Evolutionary conservation across 164 flowering plant genomes (phyloP).

Genomic region (Nelumbo lutea): DNA sequence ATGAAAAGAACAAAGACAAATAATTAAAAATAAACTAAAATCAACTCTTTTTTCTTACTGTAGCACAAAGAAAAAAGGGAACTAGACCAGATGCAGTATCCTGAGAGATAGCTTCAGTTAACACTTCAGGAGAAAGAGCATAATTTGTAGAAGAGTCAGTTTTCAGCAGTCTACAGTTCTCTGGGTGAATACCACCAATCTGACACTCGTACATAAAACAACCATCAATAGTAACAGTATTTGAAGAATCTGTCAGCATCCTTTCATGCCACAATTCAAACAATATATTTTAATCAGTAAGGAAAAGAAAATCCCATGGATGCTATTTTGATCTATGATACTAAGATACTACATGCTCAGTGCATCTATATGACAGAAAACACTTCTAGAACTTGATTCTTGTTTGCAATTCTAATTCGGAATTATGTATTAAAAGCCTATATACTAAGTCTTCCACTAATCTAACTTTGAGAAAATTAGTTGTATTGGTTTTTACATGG

Average conservation of each 20-base stretch:
- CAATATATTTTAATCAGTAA: background rate
- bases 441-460: too few relatives aligned
- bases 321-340: background rate
- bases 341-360: too few relatives aligned
- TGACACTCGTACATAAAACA: slow-evolving; percentile 31
- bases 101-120: slow-evolving; percentile 44
- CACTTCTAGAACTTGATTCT: too few relatives aligned
- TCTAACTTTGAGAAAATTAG: too few relatives aligned
- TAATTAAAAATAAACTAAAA: background rate
- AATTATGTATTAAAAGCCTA: too few relatives aligned
- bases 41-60: slow-evolving; percentile 44
- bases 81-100: slow-evolving; percentile 64
- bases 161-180: slow-evolving; percentile 60
- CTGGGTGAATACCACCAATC: slow-evolving; percentile 80
- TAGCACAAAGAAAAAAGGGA: slow-evolving; percentile 76
- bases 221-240: slow-evolving; percentile 1
- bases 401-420: too few relatives aligned
- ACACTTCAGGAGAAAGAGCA: slow-evolving; percentile 62
- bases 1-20: slow-evolving; percentile 1
- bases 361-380: too few relatives aligned
- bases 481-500: too few relatives aligned
- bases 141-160: slow-evolving; percentile 62
- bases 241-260: too few relatives aligned
- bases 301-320: background rate
- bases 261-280: background rate